Conservation (phyloP, 2,329 filamentous ascomycete species). For the Penicillium sp. region DNA sequence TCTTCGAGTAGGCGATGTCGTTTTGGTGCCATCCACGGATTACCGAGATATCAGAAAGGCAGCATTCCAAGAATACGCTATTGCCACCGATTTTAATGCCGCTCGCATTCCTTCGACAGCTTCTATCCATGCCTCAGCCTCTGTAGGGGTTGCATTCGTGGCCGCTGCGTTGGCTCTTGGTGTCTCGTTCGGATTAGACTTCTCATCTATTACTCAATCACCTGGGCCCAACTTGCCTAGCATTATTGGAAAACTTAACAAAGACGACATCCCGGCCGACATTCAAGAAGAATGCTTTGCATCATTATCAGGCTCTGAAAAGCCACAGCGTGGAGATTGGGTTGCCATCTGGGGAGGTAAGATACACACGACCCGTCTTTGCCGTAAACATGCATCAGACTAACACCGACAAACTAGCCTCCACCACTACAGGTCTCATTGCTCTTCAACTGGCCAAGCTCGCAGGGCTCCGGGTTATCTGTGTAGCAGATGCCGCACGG, state of each 20-base stretch:
- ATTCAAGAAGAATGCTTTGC: constrained; percentile 64
- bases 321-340: constrained; percentile 65
- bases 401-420: constrained; percentile 45
- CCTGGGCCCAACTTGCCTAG: constrained; percentile 61
- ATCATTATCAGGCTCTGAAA: constrained; percentile 54
- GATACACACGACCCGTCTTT: constrained; percentile 15
- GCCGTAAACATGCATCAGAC: neutral
- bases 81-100: constrained; percentile 66
- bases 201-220: constrained; percentile 43
- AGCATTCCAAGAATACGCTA: constrained; percentile 69
- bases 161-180: constrained; percentile 68
- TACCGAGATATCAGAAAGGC: constrained; percentile 72
- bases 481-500: constrained; percentile 66
- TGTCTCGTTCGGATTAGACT: constrained; percentile 69
- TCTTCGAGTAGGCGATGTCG: constrained; percentile 58
- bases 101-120: constrained; percentile 60
- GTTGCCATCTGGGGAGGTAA: constrained; percentile 71
- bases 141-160: constrained; percentile 71
- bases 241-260: constrained; percentile 51
- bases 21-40: constrained; percentile 70
- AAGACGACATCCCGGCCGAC: constrained; percentile 58
- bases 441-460: constrained; percentile 68
- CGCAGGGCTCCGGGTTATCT: constrained; percentile 64
- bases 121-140: constrained; percentile 58
- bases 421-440: constrained; percentile 69